These are phyloP conservation scores for Fremontodendron californicum DNA, from an alignment of 345 rosid species.

Conservation along the genomic window DNA sequence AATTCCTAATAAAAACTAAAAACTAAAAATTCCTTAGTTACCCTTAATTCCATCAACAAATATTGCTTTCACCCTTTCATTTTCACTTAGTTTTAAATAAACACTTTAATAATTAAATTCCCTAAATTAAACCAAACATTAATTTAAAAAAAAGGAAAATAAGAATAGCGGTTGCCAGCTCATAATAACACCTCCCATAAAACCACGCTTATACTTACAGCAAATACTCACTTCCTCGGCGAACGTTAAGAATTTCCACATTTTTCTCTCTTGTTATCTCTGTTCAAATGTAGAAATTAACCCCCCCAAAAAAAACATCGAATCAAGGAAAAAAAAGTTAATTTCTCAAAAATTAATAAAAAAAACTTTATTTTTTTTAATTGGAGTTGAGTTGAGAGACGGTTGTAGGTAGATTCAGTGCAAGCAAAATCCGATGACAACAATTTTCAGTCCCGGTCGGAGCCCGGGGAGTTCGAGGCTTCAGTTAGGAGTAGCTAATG, in stretches of 20 bases:
- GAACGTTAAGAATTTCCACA: conserved; percentile 21
- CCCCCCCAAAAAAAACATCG: not conserved
- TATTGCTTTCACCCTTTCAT: too few relatives aligned
- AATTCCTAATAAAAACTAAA: too few relatives aligned
- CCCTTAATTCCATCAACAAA: too few relatives aligned
- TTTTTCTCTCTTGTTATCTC: not conserved
- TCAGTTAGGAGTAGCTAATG: conserved; percentile 40
- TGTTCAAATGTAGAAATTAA: conserved; percentile 29
- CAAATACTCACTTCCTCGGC: conserved; percentile 17
- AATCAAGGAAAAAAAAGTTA: not conserved
- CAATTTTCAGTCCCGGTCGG: conserved; percentile 58
- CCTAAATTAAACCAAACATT: not conserved
- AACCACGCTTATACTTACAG: conserved; percentile 32
- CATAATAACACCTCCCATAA: conserved; percentile 20
- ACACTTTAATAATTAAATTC: not conserved
- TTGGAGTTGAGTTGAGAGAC: not conserved
- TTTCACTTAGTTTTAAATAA: too few relatives aligned
- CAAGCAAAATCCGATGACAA: conserved; percentile 33
- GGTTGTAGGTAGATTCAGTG: not conserved
- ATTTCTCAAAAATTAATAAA: not conserved
- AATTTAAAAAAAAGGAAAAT: not conserved
- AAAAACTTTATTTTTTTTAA: not conserved
- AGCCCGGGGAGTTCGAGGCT: conserved; percentile 67
- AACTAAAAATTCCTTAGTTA: too few relatives aligned
- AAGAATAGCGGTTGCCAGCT: conserved; percentile 43